Evolutionary conservation across 1,284 basidiomycete genomes (phyloP).

Genomic region (Rhodotorula sp.): DNA sequence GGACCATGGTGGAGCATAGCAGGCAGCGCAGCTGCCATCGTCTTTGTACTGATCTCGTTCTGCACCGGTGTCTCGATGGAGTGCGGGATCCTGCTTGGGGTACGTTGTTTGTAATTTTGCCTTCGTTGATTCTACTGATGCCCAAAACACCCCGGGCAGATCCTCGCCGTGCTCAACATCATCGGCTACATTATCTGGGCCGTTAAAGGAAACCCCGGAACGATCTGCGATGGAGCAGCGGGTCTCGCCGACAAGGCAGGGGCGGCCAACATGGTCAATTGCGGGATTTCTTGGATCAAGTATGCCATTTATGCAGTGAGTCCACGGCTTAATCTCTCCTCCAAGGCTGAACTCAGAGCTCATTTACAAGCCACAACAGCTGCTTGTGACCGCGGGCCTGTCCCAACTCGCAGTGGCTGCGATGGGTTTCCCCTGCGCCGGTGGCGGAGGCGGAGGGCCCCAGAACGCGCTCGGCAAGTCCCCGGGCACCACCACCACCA

Average conservation of each 20-base stretch:
- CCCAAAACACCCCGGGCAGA: neutral
- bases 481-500: too few species aligned
- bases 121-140: neutral
- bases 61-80: too few species aligned
- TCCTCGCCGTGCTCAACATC: constrained; percentile 6
- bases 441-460: neutral
- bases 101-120: neutral
- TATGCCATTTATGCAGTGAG: constrained; percentile 4
- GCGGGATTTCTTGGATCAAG: constrained; percentile 8
- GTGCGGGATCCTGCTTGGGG: neutral
- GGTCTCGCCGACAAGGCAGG: neutral
- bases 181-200: constrained; percentile 4
- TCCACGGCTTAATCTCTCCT: neutral
- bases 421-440: neutral
- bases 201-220: neutral
- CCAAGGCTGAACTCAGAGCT: too few species aligned
- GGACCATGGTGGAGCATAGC: neutral
- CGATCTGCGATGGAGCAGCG: constrained; percentile 5
- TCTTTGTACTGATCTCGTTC: neutral
- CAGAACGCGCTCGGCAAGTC: too few species aligned
- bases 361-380: neutral
- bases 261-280: neutral
- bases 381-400: constrained; percentile 4
- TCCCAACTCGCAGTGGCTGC: constrained; percentile 15
- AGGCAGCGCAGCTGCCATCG: neutral